Evolutionary conservation across 2,329 filamentous ascomycete genomes (phyloP).

Genomic region (Aspergillus uvarum): DNA sequence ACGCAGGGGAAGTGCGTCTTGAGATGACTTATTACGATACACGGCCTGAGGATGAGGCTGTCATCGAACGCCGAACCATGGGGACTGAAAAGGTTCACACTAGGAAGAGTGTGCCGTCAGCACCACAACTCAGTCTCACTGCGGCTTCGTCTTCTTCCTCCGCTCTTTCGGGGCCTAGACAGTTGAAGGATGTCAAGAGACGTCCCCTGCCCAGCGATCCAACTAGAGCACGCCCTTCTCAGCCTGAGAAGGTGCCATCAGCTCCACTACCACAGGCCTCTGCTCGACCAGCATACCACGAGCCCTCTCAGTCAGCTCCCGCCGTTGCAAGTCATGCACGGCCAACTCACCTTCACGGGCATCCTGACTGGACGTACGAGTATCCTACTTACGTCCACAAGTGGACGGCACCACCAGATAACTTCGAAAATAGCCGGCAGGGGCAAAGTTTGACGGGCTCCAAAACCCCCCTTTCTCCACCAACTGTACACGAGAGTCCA

Average conservation of each 20-base stretch:
- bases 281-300: constrained; percentile 28
- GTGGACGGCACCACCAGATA: too few species aligned
- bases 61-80: constrained; percentile 55
- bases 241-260: too few species aligned
- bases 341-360: constrained; percentile 68
- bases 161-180: constrained; percentile 47
- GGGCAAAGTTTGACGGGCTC: not conserved
- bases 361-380: not conserved
- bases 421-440: too few species aligned
- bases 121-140: not conserved
- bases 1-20: constrained; percentile 89
- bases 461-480: not conserved
- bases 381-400: too few species aligned
- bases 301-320: constrained; percentile 42
- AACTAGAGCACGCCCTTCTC: too few species aligned
- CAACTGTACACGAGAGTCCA: not conserved
- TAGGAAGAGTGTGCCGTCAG: constrained; percentile 20
- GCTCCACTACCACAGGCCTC: too few species aligned
- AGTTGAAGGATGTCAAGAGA: constrained; percentile 69
- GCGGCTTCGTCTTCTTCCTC: constrained; percentile 11
- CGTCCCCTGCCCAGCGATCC: constrained; percentile 78
- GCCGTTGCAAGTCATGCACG: constrained; percentile 69
- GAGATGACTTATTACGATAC: constrained; percentile 96
- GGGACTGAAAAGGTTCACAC: constrained; percentile 37
- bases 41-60: constrained; percentile 75